Base-by-base conservation (phyloP, 1,284 basidiomycete species). In the Rhodotorula glutinis region DNA sequence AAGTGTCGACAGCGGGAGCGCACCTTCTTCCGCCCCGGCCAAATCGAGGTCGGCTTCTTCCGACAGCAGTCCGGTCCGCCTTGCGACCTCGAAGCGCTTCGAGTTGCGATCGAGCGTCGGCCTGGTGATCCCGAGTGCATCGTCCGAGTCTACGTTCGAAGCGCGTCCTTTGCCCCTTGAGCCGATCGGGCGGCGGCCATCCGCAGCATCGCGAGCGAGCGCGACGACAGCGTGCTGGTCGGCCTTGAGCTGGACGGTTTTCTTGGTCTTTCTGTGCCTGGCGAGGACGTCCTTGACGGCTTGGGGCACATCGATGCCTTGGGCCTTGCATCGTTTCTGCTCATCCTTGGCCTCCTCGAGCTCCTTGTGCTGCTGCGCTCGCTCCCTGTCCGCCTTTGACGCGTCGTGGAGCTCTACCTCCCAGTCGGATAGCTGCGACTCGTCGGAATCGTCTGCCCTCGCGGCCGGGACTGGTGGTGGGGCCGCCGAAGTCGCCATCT, bases 41-140 rank as follows among this genome's bases (percentile, higher is more conserved):
- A 27, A 41, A 17, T 54, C 52, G 33, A 30, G 8, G 13, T 58
- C 56, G 43, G 19, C 49, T 13, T 10, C 4, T 11, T 40, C 53
- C 23, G 30, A n/a, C 17, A 41, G 21, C 27, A 56, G 41, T 10
- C 59, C 54, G 17, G 43, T 51, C 9, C 58, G 43, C 46, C 53
- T 53, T 49, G 53, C 44, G 10, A 61, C 23, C 57, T 65, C 65
- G n/a, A 4, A 30, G 25, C 55, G 56, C 51, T 59, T 67, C 29
- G 44, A 38, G 16, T 38, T 57, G 44, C 52, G 60, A 27, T 53
- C 53, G n/a, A 60, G 46, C 19, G 63, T 56, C 57, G 59, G 54
- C 19, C 19, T 57, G 38, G 64, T 65, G n/a, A 46, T 46, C 21
- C 25, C 40, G 17, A 21, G 25, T 0, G 8, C 38, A 25, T 23